Evolutionary conservation across 257 asterid species (phyloP).

Genomic region (Galeopsis tetrahit): DNA sequence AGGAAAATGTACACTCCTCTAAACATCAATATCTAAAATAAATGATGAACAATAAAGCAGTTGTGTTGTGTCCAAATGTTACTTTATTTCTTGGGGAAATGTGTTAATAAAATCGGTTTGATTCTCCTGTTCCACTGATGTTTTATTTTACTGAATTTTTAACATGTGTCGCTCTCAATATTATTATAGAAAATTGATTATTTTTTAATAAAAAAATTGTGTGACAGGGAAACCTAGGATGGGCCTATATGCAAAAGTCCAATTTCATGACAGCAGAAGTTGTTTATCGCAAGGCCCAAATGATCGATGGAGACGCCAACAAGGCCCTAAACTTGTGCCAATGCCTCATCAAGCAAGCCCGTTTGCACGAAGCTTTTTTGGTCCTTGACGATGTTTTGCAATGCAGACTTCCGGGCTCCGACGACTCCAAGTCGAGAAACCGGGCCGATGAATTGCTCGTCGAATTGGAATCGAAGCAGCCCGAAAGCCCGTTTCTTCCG

Average conservation of each 20-base stretch:
- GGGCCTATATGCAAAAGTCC: constrained; percentile 89
- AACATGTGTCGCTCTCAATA: too few relatives aligned
- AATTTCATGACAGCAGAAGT: constrained; percentile 81
- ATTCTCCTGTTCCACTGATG: too few relatives aligned
- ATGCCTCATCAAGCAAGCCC: constrained; percentile 66
- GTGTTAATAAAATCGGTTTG: too few relatives aligned
- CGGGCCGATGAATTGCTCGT: constrained; percentile 60
- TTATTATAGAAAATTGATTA: too few relatives aligned
- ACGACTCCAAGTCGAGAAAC: constrained; percentile 55
- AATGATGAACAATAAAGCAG: too few relatives aligned
- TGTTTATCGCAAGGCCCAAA: constrained; percentile 80
- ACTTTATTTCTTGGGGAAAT: too few relatives aligned
- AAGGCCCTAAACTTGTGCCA: constrained; percentile 82
- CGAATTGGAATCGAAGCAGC: constrained; percentile 45
- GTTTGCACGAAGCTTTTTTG: constrained; percentile 58
- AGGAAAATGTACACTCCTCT: too few relatives aligned
- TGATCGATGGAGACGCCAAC: constrained; percentile 81
- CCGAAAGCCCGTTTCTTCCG: constrained; percentile 25
- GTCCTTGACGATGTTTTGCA: constrained; percentile 66
- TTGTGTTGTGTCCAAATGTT: too few relatives aligned
- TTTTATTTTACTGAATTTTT: too few relatives aligned
- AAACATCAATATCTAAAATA: too few relatives aligned
- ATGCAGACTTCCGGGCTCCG: constrained; percentile 59
- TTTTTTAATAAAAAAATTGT: too few relatives aligned
- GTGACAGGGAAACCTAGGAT: constrained; percentile 77